phyloP scores from a whole-genome alignment of 495 filamentous ascomycete species.

The Venustampulla echinocandica region DNA sequence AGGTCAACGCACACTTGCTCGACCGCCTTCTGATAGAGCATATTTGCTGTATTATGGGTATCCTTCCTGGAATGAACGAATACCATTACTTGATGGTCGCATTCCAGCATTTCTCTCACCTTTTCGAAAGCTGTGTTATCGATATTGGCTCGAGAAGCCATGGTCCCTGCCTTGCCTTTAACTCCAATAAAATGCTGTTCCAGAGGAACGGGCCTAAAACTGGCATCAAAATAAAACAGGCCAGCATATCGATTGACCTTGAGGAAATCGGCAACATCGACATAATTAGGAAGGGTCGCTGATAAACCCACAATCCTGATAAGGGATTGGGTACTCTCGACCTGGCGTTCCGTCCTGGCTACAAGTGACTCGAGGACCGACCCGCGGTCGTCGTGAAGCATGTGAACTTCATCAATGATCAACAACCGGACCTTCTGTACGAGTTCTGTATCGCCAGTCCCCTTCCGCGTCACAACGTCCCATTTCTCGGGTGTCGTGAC shows the following conservation, averaged over 20 bases:
- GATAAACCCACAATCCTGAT: slow-evolving; percentile 94
- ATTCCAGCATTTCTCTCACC: slow-evolving; percentile 82
- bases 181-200: slow-evolving; percentile 97
- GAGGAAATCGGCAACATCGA: slow-evolving; percentile 93
- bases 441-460: slow-evolving; percentile 92
- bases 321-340: slow-evolving; percentile 94
- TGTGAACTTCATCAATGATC: slow-evolving; percentile 98
- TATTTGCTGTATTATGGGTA: slow-evolving; percentile 78
- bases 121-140: slow-evolving; percentile 85
- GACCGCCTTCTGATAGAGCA: slow-evolving; percentile 74
- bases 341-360: slow-evolving; percentile 87
- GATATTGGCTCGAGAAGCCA: slow-evolving; percentile 74
- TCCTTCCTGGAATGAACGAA: slow-evolving; percentile 97
- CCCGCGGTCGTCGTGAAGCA: slow-evolving; percentile 97
- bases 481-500: slow-evolving; percentile 99
- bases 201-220: slow-evolving; percentile 90
- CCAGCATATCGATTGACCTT: slow-evolving; percentile 91
- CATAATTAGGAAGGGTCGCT: slow-evolving; percentile 90
- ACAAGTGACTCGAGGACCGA: slow-evolving; percentile 93
- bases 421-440: slow-evolving; percentile 94
- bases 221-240: slow-evolving; percentile 93
- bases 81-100: slow-evolving; percentile 93
- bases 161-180: slow-evolving; percentile 79
- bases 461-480: slow-evolving; percentile 96
- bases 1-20: slow-evolving; percentile 70